Conservation (phyloP, 2,329 filamentous ascomycete species). For the Bipolaris oryzae region DNA sequence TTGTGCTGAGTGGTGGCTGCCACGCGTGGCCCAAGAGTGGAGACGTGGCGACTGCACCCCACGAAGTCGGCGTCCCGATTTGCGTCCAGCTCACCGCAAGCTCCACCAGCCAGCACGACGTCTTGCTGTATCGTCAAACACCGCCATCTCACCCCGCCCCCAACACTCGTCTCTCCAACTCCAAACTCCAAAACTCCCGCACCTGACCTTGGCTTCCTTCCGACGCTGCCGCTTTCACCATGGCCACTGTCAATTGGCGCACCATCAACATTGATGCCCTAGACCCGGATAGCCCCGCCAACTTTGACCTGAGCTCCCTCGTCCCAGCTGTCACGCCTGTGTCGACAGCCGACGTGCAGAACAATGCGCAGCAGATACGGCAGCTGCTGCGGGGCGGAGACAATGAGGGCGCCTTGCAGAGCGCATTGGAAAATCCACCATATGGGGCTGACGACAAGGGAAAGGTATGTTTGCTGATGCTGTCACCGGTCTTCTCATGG, state of each 20-base stretch:
- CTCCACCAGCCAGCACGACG: conserved; percentile 23
- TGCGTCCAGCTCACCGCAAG: conserved; percentile 26
- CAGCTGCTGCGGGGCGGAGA: conserved; percentile 88
- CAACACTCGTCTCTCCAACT: not conserved
- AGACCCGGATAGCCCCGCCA: conserved; percentile 85
- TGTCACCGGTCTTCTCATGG: conserved; percentile 23
- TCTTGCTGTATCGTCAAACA: conserved; percentile 2
- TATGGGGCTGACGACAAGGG: conserved; percentile 63
- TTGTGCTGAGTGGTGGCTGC: conserved; percentile 21
- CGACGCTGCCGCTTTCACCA: conserved; percentile 29
- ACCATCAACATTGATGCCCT: conserved; percentile 94
- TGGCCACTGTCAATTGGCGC: conserved; percentile 68
- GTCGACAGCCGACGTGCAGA: conserved; percentile 77
- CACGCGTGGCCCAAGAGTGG: conserved; percentile 38
- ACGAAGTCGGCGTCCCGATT: conserved; percentile 28
- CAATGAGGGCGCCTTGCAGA: conserved; percentile 81
- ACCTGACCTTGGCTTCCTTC: not conserved
- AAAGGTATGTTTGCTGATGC: conserved; percentile 50
- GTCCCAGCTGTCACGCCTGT: conserved; percentile 77
- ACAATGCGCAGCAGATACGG: conserved; percentile 78
- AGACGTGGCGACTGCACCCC: conserved; percentile 35
- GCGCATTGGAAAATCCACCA: conserved; percentile 83
- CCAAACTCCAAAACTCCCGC: not conserved
- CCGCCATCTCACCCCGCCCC: conserved; percentile 13
- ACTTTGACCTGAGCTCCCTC: conserved; percentile 88